These are phyloP conservation scores for Thuidium tamariscinum DNA, from an alignment of 225 moss, liverwort and hornwort species.

Conservation along the genomic window DNA sequence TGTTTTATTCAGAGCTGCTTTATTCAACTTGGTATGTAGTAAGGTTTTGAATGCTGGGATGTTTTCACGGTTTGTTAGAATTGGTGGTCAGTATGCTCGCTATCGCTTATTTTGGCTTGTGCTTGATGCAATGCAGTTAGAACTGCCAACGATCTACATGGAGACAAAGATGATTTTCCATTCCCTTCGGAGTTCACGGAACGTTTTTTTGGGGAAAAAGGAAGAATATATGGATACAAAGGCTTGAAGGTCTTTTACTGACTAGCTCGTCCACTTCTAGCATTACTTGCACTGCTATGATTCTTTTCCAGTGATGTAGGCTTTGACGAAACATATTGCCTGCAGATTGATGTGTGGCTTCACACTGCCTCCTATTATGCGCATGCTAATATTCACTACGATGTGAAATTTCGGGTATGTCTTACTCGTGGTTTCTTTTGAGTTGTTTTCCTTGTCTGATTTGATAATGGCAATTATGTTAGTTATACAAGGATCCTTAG, in stretches of 20 bases:
- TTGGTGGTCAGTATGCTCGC: background rate
- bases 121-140: conserved; percentile 32
- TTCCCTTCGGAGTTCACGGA: conserved; percentile 74
- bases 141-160: conserved; percentile 43
- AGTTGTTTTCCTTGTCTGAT: background rate
- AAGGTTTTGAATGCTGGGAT: background rate
- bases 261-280: background rate
- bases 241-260: conserved; percentile 43
- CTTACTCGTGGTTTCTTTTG: background rate
- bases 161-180: conserved; percentile 34
- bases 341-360: conserved; percentile 91
- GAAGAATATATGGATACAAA: conserved; percentile 66
- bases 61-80: background rate
- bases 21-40: background rate
- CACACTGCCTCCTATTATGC: conserved; percentile 71
- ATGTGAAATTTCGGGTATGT: conserved; percentile 38
- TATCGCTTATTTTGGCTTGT: background rate
- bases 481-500: background rate
- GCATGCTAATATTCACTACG: conserved; percentile 59
- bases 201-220: conserved; percentile 74
- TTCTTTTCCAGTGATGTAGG: background rate
- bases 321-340: background rate
- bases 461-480: background rate
- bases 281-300: background rate
- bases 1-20: background rate